Evolutionary conservation across 257 asterid species (phyloP), one percentile per base, ranked within the genome.

Genomic region (Nicotiana tabacum): DNA sequence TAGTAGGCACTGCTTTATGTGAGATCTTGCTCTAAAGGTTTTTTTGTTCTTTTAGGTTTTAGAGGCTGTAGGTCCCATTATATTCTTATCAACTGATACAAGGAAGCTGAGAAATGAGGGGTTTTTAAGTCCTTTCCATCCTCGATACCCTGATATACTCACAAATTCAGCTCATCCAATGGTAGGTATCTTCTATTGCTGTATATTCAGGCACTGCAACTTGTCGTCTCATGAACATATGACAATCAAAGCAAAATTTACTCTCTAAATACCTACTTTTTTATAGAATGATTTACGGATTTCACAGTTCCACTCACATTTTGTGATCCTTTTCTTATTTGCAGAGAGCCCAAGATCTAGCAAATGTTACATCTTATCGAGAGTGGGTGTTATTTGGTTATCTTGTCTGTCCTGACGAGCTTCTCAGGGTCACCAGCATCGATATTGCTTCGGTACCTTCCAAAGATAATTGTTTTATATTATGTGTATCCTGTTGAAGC

Each of bases 321-420:
- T 74, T 76, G 64, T 76, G 64, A 76, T 76, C 83, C 78, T 64
- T 46, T 5, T 24, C 66, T 80, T 64, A 46, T 87, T 65, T 83
- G 86, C 92, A 96, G 99, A 94, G 99, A 89, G 99, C 99, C 82
- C 99, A 96, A 89, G 99, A 96, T 90, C 91, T 96, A 87, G 99
- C 98, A 84, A 94, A 96, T 88, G 98, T 96, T 87, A 94, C 98
- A 66, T 90, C 98, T 39, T 96, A 96, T 84, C 92, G 95, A 18
- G 98, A 96, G 83, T 96, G 99, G 99, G 99, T 94, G 81, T 86
- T 96, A 68, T 92, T 93, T 87, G 99, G 99, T 27, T 96, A 96
- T 91, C 97, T 96, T 84, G 98, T 94, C 86, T 96, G 99, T 84
- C 98, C 99, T 35, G 99, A 96, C 57, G 99, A 96, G 91, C 97